phyloP scores from a whole-genome alignment of 2,329 filamentous ascomycete genomes.

The Exserohilum turcica region DNA sequence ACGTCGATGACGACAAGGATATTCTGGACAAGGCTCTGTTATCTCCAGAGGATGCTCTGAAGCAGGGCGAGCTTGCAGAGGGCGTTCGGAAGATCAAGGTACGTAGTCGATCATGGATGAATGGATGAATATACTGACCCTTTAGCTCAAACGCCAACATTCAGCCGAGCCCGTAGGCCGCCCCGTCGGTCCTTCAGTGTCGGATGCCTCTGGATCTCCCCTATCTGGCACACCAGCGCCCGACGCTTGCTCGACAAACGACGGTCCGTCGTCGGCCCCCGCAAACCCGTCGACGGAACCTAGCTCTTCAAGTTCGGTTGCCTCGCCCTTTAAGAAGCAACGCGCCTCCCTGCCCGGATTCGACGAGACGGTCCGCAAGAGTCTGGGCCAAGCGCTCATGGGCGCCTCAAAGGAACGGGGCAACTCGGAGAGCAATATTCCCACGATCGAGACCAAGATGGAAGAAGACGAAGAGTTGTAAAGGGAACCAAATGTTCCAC shows the following conservation, averaged over 20 bases:
- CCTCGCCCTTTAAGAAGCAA: constrained; percentile 77
- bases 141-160: constrained; percentile 78
- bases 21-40: constrained; percentile 60
- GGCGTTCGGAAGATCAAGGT: constrained; percentile 83
- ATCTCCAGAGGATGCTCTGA: constrained; percentile 72
- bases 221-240: constrained; percentile 32
- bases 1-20: constrained; percentile 63
- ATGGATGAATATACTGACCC: constrained; percentile 24
- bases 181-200: constrained; percentile 27
- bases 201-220: constrained; percentile 34
- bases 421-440: constrained; percentile 40
- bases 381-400: constrained; percentile 40
- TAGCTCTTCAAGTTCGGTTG: constrained; percentile 59
- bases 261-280: constrained; percentile 39
- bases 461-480: constrained; percentile 55
- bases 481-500: constrained; percentile 36
- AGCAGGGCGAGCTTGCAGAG: constrained; percentile 76
- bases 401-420: constrained; percentile 40
- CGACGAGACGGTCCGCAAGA: constrained; percentile 51
- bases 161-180: constrained; percentile 69
- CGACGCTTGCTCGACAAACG: constrained; percentile 20
- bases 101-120: constrained; percentile 36
- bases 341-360: constrained; percentile 64
- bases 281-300: constrained; percentile 47
- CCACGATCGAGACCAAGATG: constrained; percentile 41